Conservation (phyloP, 768 basidiomycete species). For the Lyophyllum decastes region DNA sequence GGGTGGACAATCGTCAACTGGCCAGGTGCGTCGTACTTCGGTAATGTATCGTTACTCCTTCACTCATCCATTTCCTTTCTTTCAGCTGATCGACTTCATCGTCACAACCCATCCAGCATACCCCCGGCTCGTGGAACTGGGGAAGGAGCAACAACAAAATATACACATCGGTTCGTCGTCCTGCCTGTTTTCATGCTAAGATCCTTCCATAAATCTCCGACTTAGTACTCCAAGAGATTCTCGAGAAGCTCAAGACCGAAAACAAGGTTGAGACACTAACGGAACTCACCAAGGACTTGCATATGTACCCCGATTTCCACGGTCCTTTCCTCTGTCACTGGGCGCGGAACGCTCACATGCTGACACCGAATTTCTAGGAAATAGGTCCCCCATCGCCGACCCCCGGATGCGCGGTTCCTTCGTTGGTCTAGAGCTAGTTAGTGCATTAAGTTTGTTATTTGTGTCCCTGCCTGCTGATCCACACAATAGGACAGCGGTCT, state of each 20-base stretch:
- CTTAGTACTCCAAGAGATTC: slow-evolving; percentile 70
- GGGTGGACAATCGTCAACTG: slow-evolving; percentile 97
- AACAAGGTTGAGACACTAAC: slow-evolving; percentile 61
- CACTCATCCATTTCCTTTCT: slow-evolving; percentile 3
- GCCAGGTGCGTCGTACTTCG: slow-evolving; percentile 56
- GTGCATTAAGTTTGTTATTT: slow-evolving; percentile 12
- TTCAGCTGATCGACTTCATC: slow-evolving; percentile 89
- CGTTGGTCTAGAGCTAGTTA: slow-evolving; percentile 78
- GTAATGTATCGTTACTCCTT: background rate
- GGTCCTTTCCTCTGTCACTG: slow-evolving; percentile 43
- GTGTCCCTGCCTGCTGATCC: background rate
- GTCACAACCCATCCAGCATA: slow-evolving; percentile 91
- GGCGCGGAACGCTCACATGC: background rate
- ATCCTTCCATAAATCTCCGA: background rate
- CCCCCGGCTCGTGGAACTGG: slow-evolving; percentile 61
- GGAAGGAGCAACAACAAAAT: slow-evolving; percentile 57
- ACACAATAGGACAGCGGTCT: slow-evolving; percentile 62
- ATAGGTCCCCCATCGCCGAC: slow-evolving; percentile 95
- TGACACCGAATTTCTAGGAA: slow-evolving; percentile 56
- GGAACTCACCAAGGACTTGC: slow-evolving; percentile 86
- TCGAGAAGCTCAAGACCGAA: slow-evolving; percentile 67
- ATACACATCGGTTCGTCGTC: slow-evolving; percentile 53
- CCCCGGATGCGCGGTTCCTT: slow-evolving; percentile 94
- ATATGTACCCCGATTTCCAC: slow-evolving; percentile 95
- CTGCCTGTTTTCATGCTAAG: background rate